phyloP scores from a whole-genome alignment of 352 stramenopile genomes.

The Pythium dissotocum region DNA sequence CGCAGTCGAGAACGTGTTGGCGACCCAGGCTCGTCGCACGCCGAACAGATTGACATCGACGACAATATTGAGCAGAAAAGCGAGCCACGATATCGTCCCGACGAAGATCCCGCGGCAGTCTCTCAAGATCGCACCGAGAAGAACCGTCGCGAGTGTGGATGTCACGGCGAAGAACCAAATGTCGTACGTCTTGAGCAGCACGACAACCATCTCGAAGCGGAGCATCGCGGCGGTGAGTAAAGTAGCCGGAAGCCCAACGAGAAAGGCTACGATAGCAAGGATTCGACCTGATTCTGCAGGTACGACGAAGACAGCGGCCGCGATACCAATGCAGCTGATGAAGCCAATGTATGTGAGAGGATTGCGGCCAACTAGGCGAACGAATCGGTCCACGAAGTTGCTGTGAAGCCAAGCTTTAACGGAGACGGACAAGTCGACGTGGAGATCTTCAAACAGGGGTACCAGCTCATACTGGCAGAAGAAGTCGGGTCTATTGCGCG shows the following conservation, averaged over 20 bases:
- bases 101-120: neutral
- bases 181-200: constrained; percentile 22
- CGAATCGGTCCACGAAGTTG: neutral
- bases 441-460: neutral
- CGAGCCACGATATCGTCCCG: neutral
- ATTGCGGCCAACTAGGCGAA: neutral
- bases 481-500: neutral
- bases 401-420: neutral
- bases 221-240: neutral
- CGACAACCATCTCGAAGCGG: neutral
- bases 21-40: constrained; percentile 7
- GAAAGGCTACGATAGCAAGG: neutral
- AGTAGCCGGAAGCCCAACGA: neutral
- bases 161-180: constrained; percentile 37
- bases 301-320: neutral
- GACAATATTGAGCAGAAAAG: constrained; percentile 11
- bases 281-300: neutral
- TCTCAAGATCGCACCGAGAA: constrained; percentile 10
- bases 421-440: neutral
- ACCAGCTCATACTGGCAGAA: neutral
- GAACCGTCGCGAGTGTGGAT: neutral
- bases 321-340: neutral
- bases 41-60: constrained; percentile 21
- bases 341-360: neutral
- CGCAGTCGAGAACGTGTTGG: constrained; percentile 5